Conservation (phyloP, 2,329 filamentous ascomycete species). For the Xylaria sp. region DNA sequence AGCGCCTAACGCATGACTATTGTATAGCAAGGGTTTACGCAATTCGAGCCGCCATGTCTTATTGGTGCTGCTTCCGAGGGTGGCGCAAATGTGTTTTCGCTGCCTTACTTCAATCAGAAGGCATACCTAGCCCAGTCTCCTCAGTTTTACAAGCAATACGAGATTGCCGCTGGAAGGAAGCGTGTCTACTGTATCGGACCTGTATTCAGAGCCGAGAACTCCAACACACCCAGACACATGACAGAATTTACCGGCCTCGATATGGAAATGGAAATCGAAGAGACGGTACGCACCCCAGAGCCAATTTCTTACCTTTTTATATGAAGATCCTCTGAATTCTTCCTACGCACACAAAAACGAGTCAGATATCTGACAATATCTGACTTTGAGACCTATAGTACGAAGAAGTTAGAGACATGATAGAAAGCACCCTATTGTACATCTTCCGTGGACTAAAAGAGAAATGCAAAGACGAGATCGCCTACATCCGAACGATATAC, state of each 20-base stretch:
- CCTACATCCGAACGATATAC: constrained; percentile 77
- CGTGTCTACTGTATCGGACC: constrained; percentile 82
- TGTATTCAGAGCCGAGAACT: constrained; percentile 88
- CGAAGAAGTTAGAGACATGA: constrained; percentile 76
- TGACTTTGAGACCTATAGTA: constrained; percentile 62
- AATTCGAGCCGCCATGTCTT: constrained; percentile 90
- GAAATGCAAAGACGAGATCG: constrained; percentile 76
- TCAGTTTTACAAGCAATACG: constrained; percentile 89
- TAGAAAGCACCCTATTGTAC: constrained; percentile 79
- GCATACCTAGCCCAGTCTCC: constrained; percentile 85
- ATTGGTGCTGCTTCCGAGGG: constrained; percentile 93
- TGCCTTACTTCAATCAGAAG: constrained; percentile 88
- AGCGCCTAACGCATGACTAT: not conserved
- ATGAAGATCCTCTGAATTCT: not conserved
- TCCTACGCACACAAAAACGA: not conserved
- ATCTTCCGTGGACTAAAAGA: constrained; percentile 81
- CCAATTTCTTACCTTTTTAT: not conserved
- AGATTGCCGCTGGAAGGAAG: constrained; percentile 82
- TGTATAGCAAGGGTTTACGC: constrained; percentile 66
- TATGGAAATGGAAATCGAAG: constrained; percentile 88
- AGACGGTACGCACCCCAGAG: constrained; percentile 49
- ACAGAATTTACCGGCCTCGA: constrained; percentile 91
- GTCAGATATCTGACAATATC: not conserved
- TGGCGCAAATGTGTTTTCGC: constrained; percentile 87
- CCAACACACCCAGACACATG: constrained; percentile 85